Evolutionary conservation across 441 rosid species (phyloP).

Genomic region (Gossypium schwendimanii): DNA sequence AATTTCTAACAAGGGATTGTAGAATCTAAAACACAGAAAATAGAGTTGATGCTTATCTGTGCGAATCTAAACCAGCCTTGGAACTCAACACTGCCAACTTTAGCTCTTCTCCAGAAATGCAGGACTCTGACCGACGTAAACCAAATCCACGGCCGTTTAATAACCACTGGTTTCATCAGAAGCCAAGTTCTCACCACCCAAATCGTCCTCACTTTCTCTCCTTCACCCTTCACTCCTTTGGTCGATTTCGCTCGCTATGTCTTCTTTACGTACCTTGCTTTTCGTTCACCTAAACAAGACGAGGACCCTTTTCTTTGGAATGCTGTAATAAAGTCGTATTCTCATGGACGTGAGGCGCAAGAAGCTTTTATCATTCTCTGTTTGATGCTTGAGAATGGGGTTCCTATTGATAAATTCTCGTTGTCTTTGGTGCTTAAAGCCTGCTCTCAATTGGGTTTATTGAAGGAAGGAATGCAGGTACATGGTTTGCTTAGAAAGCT

Average conservation of each 20-base stretch:
- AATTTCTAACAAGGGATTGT: not conserved
- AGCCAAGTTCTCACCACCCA: conserved; percentile 42
- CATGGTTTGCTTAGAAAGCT: conserved; percentile 67
- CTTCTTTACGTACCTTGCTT: conserved; percentile 36
- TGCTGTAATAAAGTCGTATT: conserved; percentile 59
- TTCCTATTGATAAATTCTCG: conserved; percentile 50
- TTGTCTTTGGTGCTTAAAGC: conserved; percentile 69
- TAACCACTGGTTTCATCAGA: conserved; percentile 50
- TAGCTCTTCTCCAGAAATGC: conserved; percentile 40
- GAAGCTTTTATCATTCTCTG: conserved; percentile 40
- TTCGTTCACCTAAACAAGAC: not conserved
- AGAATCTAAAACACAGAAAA: not conserved
- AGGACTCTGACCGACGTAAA: conserved; percentile 32
- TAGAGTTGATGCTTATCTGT: conserved; percentile 31
- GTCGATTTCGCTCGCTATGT: conserved; percentile 49
- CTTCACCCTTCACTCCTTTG: conserved; percentile 38
- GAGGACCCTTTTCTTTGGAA: conserved; percentile 73
- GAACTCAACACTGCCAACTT: conserved; percentile 44
- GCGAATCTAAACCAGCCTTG: conserved; percentile 46
- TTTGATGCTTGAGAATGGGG: conserved; percentile 54
- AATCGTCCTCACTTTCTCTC: conserved; percentile 43
- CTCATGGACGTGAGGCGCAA: conserved; percentile 55
- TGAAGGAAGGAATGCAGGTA: conserved; percentile 58
- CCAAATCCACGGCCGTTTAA: conserved; percentile 51
- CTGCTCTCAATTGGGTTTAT: conserved; percentile 49